These are phyloP conservation scores for Yamadazyma taylorii DNA, from an alignment of 1,139 yeast species.

Conservation along the genomic window DNA sequence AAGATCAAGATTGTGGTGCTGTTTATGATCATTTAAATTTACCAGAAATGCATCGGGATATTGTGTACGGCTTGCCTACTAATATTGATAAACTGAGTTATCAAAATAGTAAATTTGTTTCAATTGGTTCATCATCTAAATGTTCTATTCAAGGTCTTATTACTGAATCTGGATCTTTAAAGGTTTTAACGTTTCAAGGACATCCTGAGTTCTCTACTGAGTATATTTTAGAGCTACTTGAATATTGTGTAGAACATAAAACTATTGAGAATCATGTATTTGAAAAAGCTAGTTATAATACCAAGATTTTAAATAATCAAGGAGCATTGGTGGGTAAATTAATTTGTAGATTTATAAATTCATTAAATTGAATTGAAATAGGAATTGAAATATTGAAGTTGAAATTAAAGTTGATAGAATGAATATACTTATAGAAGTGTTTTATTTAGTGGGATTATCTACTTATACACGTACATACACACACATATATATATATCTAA, in stretches of 20 bases:
- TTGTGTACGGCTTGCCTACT: constrained; percentile 46
- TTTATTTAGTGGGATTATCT: background rate
- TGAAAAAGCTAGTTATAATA: constrained; percentile 29
- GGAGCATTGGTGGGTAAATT: constrained; percentile 35
- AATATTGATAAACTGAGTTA: constrained; percentile 7
- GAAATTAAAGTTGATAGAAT: too few species aligned
- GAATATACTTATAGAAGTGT: too few species aligned
- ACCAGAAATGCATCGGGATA: constrained; percentile 71
- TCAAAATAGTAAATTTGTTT: constrained; percentile 25
- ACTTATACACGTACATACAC: background rate
- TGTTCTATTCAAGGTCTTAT: constrained; percentile 65
- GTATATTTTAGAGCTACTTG: constrained; percentile 29
- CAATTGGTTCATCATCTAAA: constrained; percentile 52
- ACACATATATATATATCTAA: background rate
- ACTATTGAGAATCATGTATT: constrained; percentile 20
- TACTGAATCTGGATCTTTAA: constrained; percentile 42
- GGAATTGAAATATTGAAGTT: too few species aligned
- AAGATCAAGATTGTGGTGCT: constrained; percentile 17
- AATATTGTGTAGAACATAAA: constrained; percentile 16
- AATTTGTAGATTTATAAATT: constrained; percentile 28
- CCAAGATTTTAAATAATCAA: constrained; percentile 33
- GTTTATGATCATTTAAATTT: constrained; percentile 35
- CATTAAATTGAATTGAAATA: constrained; percentile 3
- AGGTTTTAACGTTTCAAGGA: constrained; percentile 74
- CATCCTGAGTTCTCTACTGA: constrained; percentile 76